Percentiles rank a stretch among this genome's conserved stretches.
These are phyloP conservation scores for Escovopsis weberi DNA, from an alignment of 2,329 filamentous ascomycete genomes.

Conservation along the genomic window DNA sequence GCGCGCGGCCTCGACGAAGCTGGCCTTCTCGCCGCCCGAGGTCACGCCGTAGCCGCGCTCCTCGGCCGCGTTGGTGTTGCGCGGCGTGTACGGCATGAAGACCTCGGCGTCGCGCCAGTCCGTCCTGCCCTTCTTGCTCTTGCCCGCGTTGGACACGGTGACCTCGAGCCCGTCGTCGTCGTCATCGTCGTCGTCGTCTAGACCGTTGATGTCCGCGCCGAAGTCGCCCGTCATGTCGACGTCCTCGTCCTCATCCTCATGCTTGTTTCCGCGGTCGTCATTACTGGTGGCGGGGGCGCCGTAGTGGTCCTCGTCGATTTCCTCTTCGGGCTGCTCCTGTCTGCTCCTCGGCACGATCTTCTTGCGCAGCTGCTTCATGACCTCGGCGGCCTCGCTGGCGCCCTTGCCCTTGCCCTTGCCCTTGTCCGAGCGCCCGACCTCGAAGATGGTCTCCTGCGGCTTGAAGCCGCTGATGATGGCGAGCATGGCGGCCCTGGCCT, in stretches of 20 bases:
- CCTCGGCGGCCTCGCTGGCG: constrained; percentile 46
- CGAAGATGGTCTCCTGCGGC: constrained; percentile 91
- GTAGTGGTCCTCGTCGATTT: constrained; percentile 17
- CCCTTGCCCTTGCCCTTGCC: constrained; percentile 22
- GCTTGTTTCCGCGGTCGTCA: constrained; percentile 3
- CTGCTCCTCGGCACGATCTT: constrained; percentile 47
- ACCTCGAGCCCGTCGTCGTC: constrained; percentile 51
- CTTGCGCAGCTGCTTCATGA: constrained; percentile 59
- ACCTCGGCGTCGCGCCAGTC: constrained; percentile 74
- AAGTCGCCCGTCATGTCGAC: constrained; percentile 19
- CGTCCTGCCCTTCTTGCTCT: constrained; percentile 33
- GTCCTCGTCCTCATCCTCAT: constrained; percentile 11
- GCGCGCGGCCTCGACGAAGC: constrained; percentile 80
- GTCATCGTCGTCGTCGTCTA: constrained; percentile 41
- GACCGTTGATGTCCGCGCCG: constrained; percentile 15
- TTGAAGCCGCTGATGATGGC: constrained; percentile 78
- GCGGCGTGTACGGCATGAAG: constrained; percentile 93
- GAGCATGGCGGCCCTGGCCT: constrained; percentile 71
- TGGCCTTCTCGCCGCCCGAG: constrained; percentile 57
- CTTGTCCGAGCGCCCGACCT: constrained; percentile 65
- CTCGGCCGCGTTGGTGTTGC: constrained; percentile 65
- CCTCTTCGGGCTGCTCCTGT: constrained; percentile 23
- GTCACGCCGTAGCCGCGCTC: constrained; percentile 90
- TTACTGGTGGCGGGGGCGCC: constrained; percentile 4
- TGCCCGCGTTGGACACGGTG: constrained; percentile 48